These are phyloP conservation scores for Phialophora chinensis DNA, from an alignment of 2,329 filamentous ascomycete species.

Conservation along the genomic window DNA sequence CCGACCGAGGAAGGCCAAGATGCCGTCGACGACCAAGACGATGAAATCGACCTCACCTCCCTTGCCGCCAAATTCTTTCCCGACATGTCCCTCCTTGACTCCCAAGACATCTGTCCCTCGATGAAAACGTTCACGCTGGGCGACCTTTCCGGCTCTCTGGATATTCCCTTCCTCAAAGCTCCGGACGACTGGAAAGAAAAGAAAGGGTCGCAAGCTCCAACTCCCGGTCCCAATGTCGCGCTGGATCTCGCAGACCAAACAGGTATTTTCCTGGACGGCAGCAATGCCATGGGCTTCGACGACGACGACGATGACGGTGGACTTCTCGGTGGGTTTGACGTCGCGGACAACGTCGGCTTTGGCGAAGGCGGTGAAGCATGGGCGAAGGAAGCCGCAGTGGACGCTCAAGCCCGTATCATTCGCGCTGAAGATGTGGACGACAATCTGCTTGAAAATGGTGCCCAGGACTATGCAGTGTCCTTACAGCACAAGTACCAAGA, in stretches of 20 bases:
- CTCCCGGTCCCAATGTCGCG: slow-evolving; percentile 28
- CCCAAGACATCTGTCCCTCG: slow-evolving; percentile 91
- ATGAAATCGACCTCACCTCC: slow-evolving; percentile 77
- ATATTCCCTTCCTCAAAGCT: slow-evolving; percentile 90
- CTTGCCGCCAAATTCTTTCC: slow-evolving; percentile 86
- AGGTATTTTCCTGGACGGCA: slow-evolving; percentile 83
- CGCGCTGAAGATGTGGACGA: slow-evolving; percentile 58
- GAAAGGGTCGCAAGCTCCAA: slow-evolving; percentile 50
- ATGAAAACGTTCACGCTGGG: slow-evolving; percentile 93
- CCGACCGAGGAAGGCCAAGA: slow-evolving; percentile 47
- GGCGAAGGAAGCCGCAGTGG: slow-evolving; percentile 86
- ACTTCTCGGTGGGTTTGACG: slow-evolving; percentile 64
- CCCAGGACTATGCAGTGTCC: slow-evolving; percentile 78
- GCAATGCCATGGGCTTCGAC: slow-evolving; percentile 81
- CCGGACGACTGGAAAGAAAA: slow-evolving; percentile 83
- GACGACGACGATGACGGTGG: slow-evolving; percentile 79
- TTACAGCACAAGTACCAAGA: slow-evolving; percentile 73
- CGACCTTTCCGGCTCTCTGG: slow-evolving; percentile 79
- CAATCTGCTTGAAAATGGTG: slow-evolving; percentile 62
- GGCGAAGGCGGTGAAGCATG: slow-evolving; percentile 95
- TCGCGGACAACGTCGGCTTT: slow-evolving; percentile 76
- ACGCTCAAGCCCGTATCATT: slow-evolving; percentile 83
- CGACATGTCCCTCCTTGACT: slow-evolving; percentile 75
- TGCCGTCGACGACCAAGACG: slow-evolving; percentile 55
- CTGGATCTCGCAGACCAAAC: slow-evolving; percentile 68